Conservation (phyloP, 2,329 filamentous ascomycete species). For the Alternaria triticimaculans region DNA sequence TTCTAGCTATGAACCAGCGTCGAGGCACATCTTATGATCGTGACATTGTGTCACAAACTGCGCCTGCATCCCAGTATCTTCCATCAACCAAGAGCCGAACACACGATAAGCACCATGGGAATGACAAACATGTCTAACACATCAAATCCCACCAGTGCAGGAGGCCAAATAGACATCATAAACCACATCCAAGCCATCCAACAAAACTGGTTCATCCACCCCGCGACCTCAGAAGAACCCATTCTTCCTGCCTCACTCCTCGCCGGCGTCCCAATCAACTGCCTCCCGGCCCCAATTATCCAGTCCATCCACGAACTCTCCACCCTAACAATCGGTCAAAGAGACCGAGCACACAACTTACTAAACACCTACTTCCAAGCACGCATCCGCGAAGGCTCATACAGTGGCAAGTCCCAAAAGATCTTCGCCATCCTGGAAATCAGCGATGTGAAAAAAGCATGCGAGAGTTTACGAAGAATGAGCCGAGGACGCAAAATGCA, state of each 20-base stretch:
- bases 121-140: background rate
- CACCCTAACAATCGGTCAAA: constrained; percentile 10
- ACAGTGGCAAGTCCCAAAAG: background rate
- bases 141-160: background rate
- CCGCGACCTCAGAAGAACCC: background rate
- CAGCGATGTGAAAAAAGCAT: constrained; percentile 18
- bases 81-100: background rate
- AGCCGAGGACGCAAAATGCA: constrained; percentile 9
- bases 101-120: background rate
- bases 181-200: constrained; percentile 1
- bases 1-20: background rate
- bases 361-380: constrained; percentile 19
- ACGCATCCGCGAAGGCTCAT: constrained; percentile 7
- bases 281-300: constrained; percentile 1
- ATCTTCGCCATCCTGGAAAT: constrained; percentile 9
- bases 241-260: constrained; percentile 1
- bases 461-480: constrained; percentile 16
- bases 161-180: background rate
- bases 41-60: background rate
- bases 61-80: background rate
- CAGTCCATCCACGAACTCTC: constrained; percentile 12
- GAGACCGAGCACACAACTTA: constrained; percentile 17
- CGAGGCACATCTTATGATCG: background rate
- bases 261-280: background rate
- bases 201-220: constrained; percentile 8